Base-by-base conservation (phyloP, 345 rosid species). In the Mallotus nudiflorus region DNA sequence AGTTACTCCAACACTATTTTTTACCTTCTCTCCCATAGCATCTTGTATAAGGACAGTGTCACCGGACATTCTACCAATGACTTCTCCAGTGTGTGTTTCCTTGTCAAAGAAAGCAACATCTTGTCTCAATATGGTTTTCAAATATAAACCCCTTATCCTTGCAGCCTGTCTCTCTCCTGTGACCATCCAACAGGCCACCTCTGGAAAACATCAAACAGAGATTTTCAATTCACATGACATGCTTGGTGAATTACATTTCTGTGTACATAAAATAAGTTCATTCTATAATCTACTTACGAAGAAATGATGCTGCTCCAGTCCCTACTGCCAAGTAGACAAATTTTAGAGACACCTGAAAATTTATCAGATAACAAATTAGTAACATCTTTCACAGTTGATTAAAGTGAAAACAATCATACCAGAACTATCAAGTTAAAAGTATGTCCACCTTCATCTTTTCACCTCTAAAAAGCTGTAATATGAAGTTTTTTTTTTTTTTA, bases 21-120 rank as follows among this genome's bases (percentile, higher is more conserved):
- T n/a, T 78, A 92, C 98, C 91, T 93, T 93, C 73, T 93, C 98
- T 12, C 97, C 98, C 94, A 93, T 93, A 42, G 98, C 98, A 22
- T 93, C 96, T 80, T 91, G 97, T 58, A 93, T 93, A 46, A 91
- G 87, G 39, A 91, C 97, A 5, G 96, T 93, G 77, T 93, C 98
- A 27, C 98, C 97, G 9, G 98, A 93, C 98, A 93, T 93, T 79
- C 98, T 88, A 19, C 92, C 88, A 15, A 93, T 81, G 31, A 93
- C 93, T 83, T 93, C 98, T 24, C 98, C 93, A 0, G 97, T 88
- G 73, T 82, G 89, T 42, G 97, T 85, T 81, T 89, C 96, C 55
- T 78, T 74, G 19, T 93, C 97, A 57, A 93, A 93, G 76, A 91
- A 93, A 14, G 85, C 82, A 6, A 93, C 66, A 67, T 93, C 97